Evolutionary conservation across 768 basidiomycete genomes (phyloP).

Genomic region (Piloderma croceum): DNA sequence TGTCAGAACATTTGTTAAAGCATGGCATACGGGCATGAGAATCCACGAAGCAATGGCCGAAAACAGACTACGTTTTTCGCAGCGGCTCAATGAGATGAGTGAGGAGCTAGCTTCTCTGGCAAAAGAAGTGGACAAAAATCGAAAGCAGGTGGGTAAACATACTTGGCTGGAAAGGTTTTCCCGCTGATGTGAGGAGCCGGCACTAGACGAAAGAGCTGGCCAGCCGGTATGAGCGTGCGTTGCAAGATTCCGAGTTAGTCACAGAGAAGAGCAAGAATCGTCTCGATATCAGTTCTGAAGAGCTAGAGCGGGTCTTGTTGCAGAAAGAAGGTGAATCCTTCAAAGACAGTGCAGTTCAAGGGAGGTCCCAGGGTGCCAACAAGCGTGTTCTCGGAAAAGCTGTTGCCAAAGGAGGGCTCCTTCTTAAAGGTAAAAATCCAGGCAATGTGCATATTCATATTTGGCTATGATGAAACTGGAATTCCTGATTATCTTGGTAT

Average conservation of each 20-base stretch:
- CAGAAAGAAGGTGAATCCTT: slow-evolving; percentile 94
- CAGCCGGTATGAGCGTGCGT: slow-evolving; percentile 75
- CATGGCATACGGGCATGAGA: slow-evolving; percentile 84
- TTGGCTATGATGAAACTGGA: slow-evolving; percentile 5
- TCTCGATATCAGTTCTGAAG: slow-evolving; percentile 86
- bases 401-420: slow-evolving; percentile 81
- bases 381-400: slow-evolving; percentile 88
- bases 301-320: slow-evolving; percentile 85
- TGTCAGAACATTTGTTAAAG: slow-evolving; percentile 58
- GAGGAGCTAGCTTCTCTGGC: slow-evolving; percentile 83
- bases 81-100: slow-evolving; percentile 90
- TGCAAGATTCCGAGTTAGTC: slow-evolving; percentile 79
- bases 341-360: slow-evolving; percentile 72
- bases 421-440: slow-evolving; percentile 90
- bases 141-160: slow-evolving; percentile 63
- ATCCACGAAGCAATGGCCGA: slow-evolving; percentile 90
- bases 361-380: slow-evolving; percentile 53
- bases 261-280: slow-evolving; percentile 89
- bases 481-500: slow-evolving; percentile 5
- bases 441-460: slow-evolving; percentile 54
- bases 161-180: too few species aligned
- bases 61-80: slow-evolving; percentile 79
- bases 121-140: slow-evolving; percentile 91
- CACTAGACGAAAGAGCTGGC: slow-evolving; percentile 91
- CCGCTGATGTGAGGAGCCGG: too few species aligned